Evolutionary conservation across 306 rosid species (phyloP), one percentile per base, ranked within the genome.

Genomic region (Casuarina equisetifolia): DNA sequence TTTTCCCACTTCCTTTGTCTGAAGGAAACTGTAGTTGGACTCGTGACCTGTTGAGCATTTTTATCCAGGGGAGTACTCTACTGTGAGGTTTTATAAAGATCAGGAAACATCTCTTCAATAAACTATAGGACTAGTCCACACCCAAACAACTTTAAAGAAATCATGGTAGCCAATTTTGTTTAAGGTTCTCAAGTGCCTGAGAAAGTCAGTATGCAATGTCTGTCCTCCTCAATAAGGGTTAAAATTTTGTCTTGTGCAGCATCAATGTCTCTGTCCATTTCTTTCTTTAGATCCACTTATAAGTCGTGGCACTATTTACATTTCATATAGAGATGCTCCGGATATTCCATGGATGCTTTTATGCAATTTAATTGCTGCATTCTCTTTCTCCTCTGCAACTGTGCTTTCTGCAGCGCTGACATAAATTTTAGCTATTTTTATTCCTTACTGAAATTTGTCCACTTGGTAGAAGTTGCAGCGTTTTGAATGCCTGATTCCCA

Each of bases 251-350:
- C 15, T 36, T 39, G 16, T 9, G 19, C 17, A 38, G 36, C 38
- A 45, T 35, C 25, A 63, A 36, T 63, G 45, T 16, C 19, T 63
- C 38, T 5, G 46, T 63, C 46, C 46, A 15, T 63, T 15, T 63
- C 11, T 63, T 39, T 38, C 9, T 17, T 36, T 15, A 5, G 25
- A 20, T 62, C 43, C 69, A 36, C 40, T 61, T 15, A 13, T 6
- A 20, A 63, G 46, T 63, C 6, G 15, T 36, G 46, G 69, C 69
- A 12, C 69, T 15, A 11, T 35, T 36, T 15, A 8, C 3, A 57
- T 54, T 44, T 50, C 57, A 32, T 32, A 61, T 63, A 39, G 36
- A 63, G 46, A 63, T 63, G 69, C 69, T 39, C 39, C 46, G 69
- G 39, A 38, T 63, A 63, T 63, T 63, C 69, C 39, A 5, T 16